Conservation (phyloP, 2,329 filamentous ascomycete genomes). For the Hymenotorrendiella dingleyae region DNA sequence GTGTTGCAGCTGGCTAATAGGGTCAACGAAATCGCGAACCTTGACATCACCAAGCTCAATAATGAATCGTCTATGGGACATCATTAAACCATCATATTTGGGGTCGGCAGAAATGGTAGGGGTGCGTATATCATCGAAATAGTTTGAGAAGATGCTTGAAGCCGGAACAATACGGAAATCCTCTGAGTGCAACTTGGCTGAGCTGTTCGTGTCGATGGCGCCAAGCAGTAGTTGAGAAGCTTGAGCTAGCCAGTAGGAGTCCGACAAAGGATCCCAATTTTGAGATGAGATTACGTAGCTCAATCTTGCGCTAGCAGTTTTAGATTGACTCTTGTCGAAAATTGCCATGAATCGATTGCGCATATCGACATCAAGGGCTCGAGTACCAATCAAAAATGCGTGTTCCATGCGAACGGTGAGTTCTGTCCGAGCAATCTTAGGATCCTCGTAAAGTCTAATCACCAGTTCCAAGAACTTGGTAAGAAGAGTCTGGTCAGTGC, state of each 20-base stretch:
- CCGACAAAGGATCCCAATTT: constrained; percentile 92
- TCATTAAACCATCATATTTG: constrained; percentile 73
- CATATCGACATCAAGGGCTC: constrained; percentile 93
- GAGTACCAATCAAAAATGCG: constrained; percentile 91
- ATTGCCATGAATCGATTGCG: constrained; percentile 94
- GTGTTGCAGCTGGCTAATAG: constrained; percentile 87
- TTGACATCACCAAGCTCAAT: constrained; percentile 79
- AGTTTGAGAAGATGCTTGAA: constrained; percentile 67
- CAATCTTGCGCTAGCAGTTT: constrained; percentile 80
- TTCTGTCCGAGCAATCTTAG: constrained; percentile 90
- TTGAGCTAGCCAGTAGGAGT: constrained; percentile 96
- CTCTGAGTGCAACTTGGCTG: constrained; percentile 70
- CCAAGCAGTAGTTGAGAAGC: constrained; percentile 90
- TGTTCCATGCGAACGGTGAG: constrained; percentile 96
- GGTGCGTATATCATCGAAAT: constrained; percentile 61
- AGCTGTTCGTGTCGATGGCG: constrained; percentile 78
- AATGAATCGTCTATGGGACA: constrained; percentile 76
- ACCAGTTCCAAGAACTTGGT: constrained; percentile 93
- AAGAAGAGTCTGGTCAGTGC: constrained; percentile 75
- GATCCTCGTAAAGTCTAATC: constrained; percentile 96
- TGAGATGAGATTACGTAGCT: constrained; percentile 86
- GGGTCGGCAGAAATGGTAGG: constrained; percentile 72
- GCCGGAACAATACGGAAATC: constrained; percentile 77
- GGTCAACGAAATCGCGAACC: constrained; percentile 82
- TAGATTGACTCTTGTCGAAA: constrained; percentile 91